Conservation (phyloP, 768 basidiomycete genomes). For the Boletus huronensis region DNA sequence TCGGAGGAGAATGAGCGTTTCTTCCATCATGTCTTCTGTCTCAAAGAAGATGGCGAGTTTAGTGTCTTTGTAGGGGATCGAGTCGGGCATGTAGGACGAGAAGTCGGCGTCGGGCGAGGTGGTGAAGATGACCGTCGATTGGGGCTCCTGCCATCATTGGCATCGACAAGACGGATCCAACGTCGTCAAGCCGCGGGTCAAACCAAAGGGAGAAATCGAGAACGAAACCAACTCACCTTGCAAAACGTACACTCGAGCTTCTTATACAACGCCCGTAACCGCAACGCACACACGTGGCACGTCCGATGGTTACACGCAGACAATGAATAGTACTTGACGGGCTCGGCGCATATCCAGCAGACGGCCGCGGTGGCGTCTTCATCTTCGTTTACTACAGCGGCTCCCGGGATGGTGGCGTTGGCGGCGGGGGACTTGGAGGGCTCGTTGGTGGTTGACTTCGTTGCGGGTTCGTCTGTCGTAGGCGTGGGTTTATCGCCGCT, state of each 20-base stretch:
- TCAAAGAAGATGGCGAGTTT: slow-evolving; percentile 84
- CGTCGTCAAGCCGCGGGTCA: background rate
- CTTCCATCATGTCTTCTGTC: slow-evolving; percentile 92
- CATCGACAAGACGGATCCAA: background rate
- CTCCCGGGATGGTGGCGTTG: background rate
- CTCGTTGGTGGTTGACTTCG: background rate
- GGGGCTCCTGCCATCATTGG: slow-evolving; percentile 52
- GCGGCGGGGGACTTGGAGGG: background rate
- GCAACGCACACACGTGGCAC: slow-evolving; percentile 89
- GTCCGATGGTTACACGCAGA: slow-evolving; percentile 92
- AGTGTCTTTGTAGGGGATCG: slow-evolving; percentile 61
- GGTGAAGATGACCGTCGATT: slow-evolving; percentile 74
- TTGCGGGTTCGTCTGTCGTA: background rate
- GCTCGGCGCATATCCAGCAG: slow-evolving; percentile 96
- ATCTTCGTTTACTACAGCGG: slow-evolving; percentile 23
- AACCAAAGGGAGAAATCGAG: background rate
- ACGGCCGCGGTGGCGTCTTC: slow-evolving; percentile 36
- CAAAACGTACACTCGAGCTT: slow-evolving; percentile 93
- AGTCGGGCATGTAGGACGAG: slow-evolving; percentile 51
- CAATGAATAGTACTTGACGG: slow-evolving; percentile 84
- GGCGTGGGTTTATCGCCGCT: background rate
- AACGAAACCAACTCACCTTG: slow-evolving; percentile 55
- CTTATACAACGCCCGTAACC: slow-evolving; percentile 90
- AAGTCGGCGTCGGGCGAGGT: slow-evolving; percentile 58
- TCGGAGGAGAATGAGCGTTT: slow-evolving; percentile 82